Evolutionary conservation across 805 yeast species (phyloP).

Genomic region (Yarrowia alimentaria): DNA sequence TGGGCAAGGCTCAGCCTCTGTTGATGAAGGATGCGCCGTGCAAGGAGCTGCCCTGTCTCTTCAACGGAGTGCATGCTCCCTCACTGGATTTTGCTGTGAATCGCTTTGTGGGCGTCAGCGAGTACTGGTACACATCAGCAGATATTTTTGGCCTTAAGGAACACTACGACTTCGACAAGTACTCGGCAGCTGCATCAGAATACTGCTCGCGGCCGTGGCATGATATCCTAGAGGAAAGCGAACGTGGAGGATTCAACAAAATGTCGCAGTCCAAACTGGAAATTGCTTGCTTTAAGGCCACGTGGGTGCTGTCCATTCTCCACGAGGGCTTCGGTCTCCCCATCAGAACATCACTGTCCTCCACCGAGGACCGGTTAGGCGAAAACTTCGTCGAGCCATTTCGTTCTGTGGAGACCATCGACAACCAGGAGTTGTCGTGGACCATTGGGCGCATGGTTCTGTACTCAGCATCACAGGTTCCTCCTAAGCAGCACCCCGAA

Average conservation of each 20-base stretch:
- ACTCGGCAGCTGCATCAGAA: slow-evolving; percentile 61
- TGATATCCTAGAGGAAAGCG: slow-evolving; percentile 48
- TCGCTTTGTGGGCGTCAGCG: slow-evolving; percentile 89
- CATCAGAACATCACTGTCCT: too few species aligned
- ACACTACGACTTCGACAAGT: slow-evolving; percentile 62
- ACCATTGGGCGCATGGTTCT: slow-evolving; percentile 84
- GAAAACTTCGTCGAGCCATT: slow-evolving; percentile 30
- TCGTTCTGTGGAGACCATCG: slow-evolving; percentile 63
- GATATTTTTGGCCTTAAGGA: slow-evolving; percentile 85
- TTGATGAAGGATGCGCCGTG: slow-evolving; percentile 75
- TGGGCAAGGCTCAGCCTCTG: slow-evolving; percentile 69
- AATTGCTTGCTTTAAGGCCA: slow-evolving; percentile 89
- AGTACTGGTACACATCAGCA: slow-evolving; percentile 96
- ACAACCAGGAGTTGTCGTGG: slow-evolving; percentile 92
- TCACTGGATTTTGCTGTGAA: slow-evolving; percentile 73
- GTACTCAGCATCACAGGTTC: slow-evolving; percentile 67
- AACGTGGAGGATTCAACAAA: slow-evolving; percentile 56
- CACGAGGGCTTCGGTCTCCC: slow-evolving; percentile 95
- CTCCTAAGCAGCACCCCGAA: slow-evolving; percentile 4
- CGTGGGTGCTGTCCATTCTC: slow-evolving; percentile 85
- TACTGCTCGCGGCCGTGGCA: slow-evolving; percentile 81
- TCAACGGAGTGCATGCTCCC: slow-evolving; percentile 95
- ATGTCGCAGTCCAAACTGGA: slow-evolving; percentile 54
- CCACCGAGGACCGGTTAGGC: slow-evolving; percentile 28
- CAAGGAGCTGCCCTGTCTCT: slow-evolving; percentile 81